Conservation (phyloP, 768 basidiomycete genomes). For the Amanita brunnescens region DNA sequence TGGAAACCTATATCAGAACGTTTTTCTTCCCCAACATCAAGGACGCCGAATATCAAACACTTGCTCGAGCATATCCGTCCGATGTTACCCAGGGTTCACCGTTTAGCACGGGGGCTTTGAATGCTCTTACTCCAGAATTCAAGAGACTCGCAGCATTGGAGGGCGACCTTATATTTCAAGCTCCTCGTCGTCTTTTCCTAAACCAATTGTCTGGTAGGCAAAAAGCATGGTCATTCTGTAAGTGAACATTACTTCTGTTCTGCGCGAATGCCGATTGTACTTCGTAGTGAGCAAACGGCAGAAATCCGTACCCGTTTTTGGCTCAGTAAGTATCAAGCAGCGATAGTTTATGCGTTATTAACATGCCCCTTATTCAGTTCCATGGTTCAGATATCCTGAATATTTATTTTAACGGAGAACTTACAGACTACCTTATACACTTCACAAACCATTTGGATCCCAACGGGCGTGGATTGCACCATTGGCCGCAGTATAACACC, state of each 20-base stretch:
- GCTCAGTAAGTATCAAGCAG: constrained; percentile 10
- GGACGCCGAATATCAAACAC: neutral
- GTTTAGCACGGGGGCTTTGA: constrained; percentile 36
- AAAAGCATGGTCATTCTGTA: constrained; percentile 32
- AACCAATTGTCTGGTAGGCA: constrained; percentile 26
- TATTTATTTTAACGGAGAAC: constrained; percentile 20
- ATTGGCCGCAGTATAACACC: constrained; percentile 25
- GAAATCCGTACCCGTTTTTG: constrained; percentile 16
- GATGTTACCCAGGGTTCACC: constrained; percentile 41
- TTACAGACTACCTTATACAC: constrained; percentile 27
- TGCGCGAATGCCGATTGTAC: neutral
- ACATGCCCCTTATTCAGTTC: constrained; percentile 13
- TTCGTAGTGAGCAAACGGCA: constrained; percentile 15
- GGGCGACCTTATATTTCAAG: constrained; percentile 28
- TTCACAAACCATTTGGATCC: constrained; percentile 27
- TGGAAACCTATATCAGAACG: no score
- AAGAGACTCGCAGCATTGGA: constrained; percentile 30
- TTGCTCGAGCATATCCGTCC: constrained; percentile 22
- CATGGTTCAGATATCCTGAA: constrained; percentile 26
- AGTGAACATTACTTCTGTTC: constrained; percentile 14
- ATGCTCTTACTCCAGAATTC: constrained; percentile 34
- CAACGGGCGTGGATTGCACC: constrained; percentile 18
- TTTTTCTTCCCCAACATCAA: neutral
- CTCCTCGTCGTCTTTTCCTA: constrained; percentile 27
- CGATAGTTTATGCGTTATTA: neutral